Evolutionary conservation across 2,329 filamentous ascomycete species (phyloP), one percentile per base, ranked within the genome.

Genomic region (Cercospora canescens): DNA sequence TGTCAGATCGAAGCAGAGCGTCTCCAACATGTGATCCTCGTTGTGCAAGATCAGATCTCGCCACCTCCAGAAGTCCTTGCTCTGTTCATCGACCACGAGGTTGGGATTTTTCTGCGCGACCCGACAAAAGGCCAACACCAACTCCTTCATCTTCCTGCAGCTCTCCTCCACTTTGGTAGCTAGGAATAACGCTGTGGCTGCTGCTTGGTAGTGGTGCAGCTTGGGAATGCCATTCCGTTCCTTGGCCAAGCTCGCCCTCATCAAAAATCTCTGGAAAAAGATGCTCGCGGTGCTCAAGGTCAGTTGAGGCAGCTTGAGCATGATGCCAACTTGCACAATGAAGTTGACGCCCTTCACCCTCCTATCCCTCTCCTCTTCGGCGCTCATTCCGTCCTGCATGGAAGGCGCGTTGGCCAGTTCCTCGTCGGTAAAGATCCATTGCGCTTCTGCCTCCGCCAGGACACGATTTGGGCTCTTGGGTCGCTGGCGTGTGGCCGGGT

Each of bases 61-160:
- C 95, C 95, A 99, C 75, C 91, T 88, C 95, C 95, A 99, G 77
- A 95, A 99, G 76, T 99, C 95, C 76, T 97, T 98, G 72, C 91
- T 96, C 79, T 98, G 94, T 79, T 98, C 95, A 76, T 99, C 95
- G 60, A 98, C 92, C 62, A 94, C 84, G 66, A 97, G 87, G 73
- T 93, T 91, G 1, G 92, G 85, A 72, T 98, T 94, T 81, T 99
- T 98, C 79, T 97, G 93, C 30, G 94, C 95, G 21, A 97, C 93
- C 71, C 94, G 92, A 67, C 93, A 95, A 73, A 96, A 95, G 1
- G 94, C 92, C 34, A 97, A 90, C 70, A 99, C 94, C 67, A 99
- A 86, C 70, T 97, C 93, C 75, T 93, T 96, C 72, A 97, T 97
- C 80, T 97, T 97, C 57, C 94, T 90, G 76, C 93, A 96, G 76